Evolutionary conservation across 768 basidiomycete species (phyloP), one percentile per base, ranked within the genome.

Genomic region (Amylocystis lapponica): DNA sequence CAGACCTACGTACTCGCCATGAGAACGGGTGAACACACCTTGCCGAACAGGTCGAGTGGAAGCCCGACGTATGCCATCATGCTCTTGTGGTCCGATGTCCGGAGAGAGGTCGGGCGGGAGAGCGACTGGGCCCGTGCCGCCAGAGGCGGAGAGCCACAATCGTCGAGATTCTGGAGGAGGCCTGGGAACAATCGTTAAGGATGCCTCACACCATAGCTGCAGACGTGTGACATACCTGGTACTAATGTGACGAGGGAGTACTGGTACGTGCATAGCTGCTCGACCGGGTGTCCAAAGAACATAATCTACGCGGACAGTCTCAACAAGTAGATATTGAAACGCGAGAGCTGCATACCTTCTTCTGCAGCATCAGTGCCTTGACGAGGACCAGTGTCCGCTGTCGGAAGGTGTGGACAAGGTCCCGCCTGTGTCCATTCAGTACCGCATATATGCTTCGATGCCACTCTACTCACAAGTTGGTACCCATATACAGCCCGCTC

Each of bases 261-360:
- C 61, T 99, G 96, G 58, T 91, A 97, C 20, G 93, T 97, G 67
- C 95, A 97, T 16, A 99, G 67, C 35, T 83, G 81, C 64, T 99
- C 96, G 2, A 98, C 95, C 0, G 95, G 95, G 57, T 95, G 90
- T 5, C 94, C 94, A 56, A 78, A 96, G 63, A 99, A 94, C 83
- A 98, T 86, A 46, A 98, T 86, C 92, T 95, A n/a, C 10, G 23
- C 17, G 14, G 57, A 12, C 33, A 17, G 34, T 45, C 14, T 26
- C 16, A 37, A 25, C 22, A 7, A 10, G n/a, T 5, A 43, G 14
- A 42, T 16, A 34, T n/a, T 30, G 29, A 32, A 21, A n/a, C n/a
- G n/a, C n/a, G n/a, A n/a, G n/a, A n/a, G n/a, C n/a, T n/a, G 52
- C 72, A 43, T 54, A 93, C 94, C 70, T 86, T 75, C 64, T 90